phyloP scores from a whole-genome alignment of 75 land plant genomes.

The Sequoia sempervirens region DNA sequence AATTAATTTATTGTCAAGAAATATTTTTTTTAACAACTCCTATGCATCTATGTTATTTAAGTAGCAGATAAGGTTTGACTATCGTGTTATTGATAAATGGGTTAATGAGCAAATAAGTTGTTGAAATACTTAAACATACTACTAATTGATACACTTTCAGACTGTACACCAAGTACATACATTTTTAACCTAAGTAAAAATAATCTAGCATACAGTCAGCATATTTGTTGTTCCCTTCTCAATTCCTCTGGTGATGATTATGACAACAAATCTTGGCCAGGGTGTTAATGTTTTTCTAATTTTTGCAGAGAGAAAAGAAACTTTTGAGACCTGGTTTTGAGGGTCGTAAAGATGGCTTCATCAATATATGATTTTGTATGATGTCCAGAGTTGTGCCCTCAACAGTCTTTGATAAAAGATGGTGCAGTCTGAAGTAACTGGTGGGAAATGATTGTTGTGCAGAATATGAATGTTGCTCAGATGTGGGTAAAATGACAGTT shows the following conservation, averaged over 20 bases:
- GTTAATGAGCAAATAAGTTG: background rate
- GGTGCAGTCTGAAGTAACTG: background rate
- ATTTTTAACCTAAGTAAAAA: background rate
- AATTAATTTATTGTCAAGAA: background rate
- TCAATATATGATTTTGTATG: constrained; percentile 23
- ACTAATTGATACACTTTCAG: background rate
- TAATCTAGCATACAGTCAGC: background rate
- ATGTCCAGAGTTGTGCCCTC: background rate
- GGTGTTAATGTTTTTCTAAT: background rate
- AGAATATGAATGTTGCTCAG: background rate
- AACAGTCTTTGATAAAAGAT: background rate
- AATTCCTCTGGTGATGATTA: background rate
- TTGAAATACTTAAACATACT: background rate
- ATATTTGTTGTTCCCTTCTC: background rate
- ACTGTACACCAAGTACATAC: background rate
- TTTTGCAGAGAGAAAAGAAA: constrained; percentile 76
- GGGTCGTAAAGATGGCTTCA: constrained; percentile 66
- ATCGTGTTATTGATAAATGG: background rate
- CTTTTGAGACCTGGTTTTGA: constrained; percentile 77
- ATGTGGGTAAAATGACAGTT: background rate
- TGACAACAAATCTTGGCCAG: background rate
- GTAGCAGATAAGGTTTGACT: background rate
- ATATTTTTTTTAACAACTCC: background rate
- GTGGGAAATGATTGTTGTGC: background rate
- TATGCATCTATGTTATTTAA: background rate